These are phyloP conservation scores for Cercospora sp. DNA, from an alignment of 2,329 filamentous ascomycete species.

Conservation along the genomic window DNA sequence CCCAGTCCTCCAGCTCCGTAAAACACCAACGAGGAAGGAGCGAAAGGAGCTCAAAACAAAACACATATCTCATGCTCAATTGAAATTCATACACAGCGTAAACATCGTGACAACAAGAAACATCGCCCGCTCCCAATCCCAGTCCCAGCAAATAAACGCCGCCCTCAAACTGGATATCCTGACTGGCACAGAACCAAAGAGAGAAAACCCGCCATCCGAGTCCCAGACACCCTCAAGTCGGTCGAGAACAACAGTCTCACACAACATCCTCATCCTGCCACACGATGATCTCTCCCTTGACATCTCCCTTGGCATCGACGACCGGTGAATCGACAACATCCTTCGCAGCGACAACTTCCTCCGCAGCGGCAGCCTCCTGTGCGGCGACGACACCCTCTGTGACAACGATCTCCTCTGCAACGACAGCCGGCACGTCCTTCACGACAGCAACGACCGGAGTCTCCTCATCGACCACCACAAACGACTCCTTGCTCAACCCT, in stretches of 20 bases:
- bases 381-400: too few species aligned
- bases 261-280: slow-evolving; percentile 31
- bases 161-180: neutral
- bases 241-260: neutral
- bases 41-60: neutral
- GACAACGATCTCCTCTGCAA: neutral
- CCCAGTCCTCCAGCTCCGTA: neutral
- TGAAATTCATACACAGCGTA: slow-evolving; percentile 2
- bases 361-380: too few species aligned
- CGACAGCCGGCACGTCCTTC: slow-evolving; percentile 10
- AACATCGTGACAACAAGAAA: neutral
- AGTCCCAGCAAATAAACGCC: neutral
- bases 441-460: slow-evolving; percentile 15
- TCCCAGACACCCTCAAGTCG: too few species aligned
- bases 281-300: slow-evolving; percentile 33
- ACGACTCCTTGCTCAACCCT: slow-evolving; percentile 37
- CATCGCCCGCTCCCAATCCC: neutral
- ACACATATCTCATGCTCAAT: slow-evolving; percentile 1
- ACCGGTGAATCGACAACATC: neutral
- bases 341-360: slow-evolving; percentile 1
- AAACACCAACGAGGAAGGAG: neutral
- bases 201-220: neutral
- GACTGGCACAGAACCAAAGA: neutral
- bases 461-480: slow-evolving; percentile 33
- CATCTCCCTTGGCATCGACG: slow-evolving; percentile 4